Percentiles rank a stretch among this genome's conserved stretches.
phyloP scores from a whole-genome alignment of 805 yeast genomes.

The Cyberlindnera galapagoensis region DNA sequence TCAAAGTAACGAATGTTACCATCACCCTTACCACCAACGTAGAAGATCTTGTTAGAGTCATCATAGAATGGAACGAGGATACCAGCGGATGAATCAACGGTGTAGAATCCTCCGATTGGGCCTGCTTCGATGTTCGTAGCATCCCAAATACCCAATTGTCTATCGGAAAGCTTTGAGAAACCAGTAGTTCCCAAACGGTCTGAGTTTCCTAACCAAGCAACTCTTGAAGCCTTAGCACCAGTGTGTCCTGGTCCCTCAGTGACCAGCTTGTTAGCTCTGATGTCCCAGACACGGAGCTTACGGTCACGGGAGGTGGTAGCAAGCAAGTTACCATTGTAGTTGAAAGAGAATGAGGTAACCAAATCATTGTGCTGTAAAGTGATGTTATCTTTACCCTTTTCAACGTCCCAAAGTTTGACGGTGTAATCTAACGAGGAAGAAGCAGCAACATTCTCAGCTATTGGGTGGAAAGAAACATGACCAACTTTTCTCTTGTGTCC shows the following conservation, averaged over 20 bases:
- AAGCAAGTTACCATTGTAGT: constrained; percentile 77
- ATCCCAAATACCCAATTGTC: constrained; percentile 96
- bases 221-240: constrained; percentile 88
- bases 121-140: constrained; percentile 66
- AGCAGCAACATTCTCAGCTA: constrained; percentile 80
- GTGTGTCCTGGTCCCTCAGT: constrained; percentile 86
- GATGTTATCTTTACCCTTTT: constrained; percentile 59
- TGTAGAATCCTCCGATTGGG: constrained; percentile 82
- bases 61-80: constrained; percentile 90
- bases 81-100: constrained; percentile 88
- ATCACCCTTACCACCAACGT: constrained; percentile 95
- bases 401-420: constrained; percentile 86
- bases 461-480: constrained; percentile 83
- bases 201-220: constrained; percentile 83
- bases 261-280: constrained; percentile 63
- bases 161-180: constrained; percentile 84
- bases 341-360: constrained; percentile 90
- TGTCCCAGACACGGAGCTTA: constrained; percentile 86
- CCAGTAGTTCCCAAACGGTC: constrained; percentile 91
- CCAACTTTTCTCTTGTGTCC: constrained; percentile 97
- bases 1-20: constrained; percentile 95
- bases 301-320: constrained; percentile 93
- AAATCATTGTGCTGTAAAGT: constrained; percentile 84
- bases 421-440: constrained; percentile 88
- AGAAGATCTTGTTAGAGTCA: constrained; percentile 69